Base-by-base conservation (phyloP, 202 grass and related monocot genomes). In the Setaria italica region DNA sequence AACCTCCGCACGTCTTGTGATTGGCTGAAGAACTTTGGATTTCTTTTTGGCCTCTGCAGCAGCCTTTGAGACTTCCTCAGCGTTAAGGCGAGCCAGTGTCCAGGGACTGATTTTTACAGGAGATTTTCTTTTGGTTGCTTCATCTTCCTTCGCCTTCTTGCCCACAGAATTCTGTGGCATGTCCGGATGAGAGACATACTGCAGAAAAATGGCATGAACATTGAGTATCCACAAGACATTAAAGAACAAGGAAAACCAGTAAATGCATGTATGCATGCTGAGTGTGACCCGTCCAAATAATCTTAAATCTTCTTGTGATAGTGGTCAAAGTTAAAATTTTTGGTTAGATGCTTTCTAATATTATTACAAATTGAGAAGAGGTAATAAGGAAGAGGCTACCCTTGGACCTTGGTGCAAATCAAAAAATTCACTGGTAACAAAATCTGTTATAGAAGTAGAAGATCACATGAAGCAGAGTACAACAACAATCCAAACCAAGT, bases 31-130 rank as follows among this genome's bases (percentile, higher is more conserved):
- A 41, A 93, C 50, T 78, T 80, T 90, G 45, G 91, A 96, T 82
- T 87, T 96, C 78, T 72, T 96, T 59, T 83, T 89, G 11, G 91
- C 94, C 54, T 90, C 86, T 6, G 85, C 91, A 20, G 94, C 91
- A 50, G 85, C 91, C 90, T 96, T 96, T 25, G 94, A 93, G 39
- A 93, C 91, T 72, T 93, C 94, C 60, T 96, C 91, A 7, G 91
- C 91, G 10, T 91, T 96, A 37, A 96, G 87, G 50, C 89, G 89
- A 54, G 94, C 91, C 58, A 95, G 57, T 39, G 91, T 85, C 94
- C 94, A 96, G 51, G 94, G 91, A 80, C 89, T 96, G 56, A 96
- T 96, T 85, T 93, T 93, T 41, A 93, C 70, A 12, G 50, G 45
- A 68, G 46, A 63, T 88, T 87, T 96, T 85, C 82, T 85, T 70